These are phyloP conservation scores for Metschnikowia reukaufii DNA, from an alignment of 805 yeast species.

Conservation along the genomic window DNA sequence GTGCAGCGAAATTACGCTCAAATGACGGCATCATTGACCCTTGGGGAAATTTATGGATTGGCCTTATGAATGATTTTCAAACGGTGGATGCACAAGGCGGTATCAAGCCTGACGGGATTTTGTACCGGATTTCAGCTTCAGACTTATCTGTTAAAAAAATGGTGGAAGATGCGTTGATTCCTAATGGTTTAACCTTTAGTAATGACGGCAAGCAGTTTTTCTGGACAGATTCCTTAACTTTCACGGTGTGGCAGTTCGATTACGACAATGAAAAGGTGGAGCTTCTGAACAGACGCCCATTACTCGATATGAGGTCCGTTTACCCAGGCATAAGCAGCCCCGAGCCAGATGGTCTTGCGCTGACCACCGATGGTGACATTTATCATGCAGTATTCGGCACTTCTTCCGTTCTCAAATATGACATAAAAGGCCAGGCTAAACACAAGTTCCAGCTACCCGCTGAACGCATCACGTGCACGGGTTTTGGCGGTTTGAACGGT, in stretches of 20 bases:
- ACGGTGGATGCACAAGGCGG: conserved; percentile 24
- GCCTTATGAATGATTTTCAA: conserved; percentile 68
- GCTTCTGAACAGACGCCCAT: conserved; percentile 29
- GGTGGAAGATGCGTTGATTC: conserved; percentile 43
- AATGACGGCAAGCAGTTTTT: conserved; percentile 29
- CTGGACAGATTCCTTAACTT: conserved; percentile 44
- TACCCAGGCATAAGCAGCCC: conserved; percentile 29
- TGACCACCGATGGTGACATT: conserved; percentile 54
- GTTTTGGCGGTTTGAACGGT: conserved; percentile 53
- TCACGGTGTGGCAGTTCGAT: conserved; percentile 38
- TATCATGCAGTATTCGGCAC: conserved; percentile 71
- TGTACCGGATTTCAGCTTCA: conserved; percentile 35
- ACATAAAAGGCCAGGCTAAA: conserved; percentile 49
- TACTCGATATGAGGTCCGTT: conserved; percentile 21
- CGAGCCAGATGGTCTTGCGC: conserved; percentile 81
- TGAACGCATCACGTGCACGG: conserved; percentile 63
- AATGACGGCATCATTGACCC: conserved; percentile 85
- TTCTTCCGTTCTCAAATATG: conserved; percentile 53
- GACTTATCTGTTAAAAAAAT: conserved; percentile 33
- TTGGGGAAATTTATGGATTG: conserved; percentile 74
- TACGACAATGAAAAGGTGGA: conserved; percentile 31
- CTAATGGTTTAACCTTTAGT: conserved; percentile 62
- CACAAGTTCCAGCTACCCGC: conserved; percentile 57
- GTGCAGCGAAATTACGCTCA: conserved; percentile 40
- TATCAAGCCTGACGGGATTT: conserved; percentile 50